Conservation (phyloP, 108 stramenopile genomes). For the Cyclostephanos tholiformis region DNA sequence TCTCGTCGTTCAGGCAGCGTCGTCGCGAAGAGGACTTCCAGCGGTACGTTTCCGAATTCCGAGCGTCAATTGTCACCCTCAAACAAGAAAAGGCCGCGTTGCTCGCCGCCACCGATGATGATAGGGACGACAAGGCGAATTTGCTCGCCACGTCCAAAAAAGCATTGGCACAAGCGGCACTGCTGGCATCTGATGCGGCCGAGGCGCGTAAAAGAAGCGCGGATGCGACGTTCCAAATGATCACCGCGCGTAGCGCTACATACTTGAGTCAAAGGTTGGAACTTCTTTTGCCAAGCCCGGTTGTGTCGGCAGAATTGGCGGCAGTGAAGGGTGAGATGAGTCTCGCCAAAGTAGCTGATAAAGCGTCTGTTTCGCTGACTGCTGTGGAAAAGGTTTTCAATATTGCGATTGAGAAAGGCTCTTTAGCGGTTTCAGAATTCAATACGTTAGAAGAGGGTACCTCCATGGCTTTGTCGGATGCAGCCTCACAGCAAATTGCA, state of each 20-base stretch:
- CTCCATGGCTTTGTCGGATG: slow-evolving; percentile 47
- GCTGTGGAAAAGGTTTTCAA: slow-evolving; percentile 65
- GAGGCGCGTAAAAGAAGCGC: slow-evolving; percentile 74
- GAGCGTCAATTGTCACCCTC: slow-evolving; percentile 69
- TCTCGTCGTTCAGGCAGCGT: slow-evolving; percentile 58
- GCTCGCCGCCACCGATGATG: slow-evolving; percentile 68
- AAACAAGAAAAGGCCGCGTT: slow-evolving; percentile 81
- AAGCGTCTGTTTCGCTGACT: slow-evolving; percentile 65
- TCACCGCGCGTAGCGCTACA: slow-evolving; percentile 62
- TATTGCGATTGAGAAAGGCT: slow-evolving; percentile 49
- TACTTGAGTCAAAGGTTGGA: slow-evolving; percentile 71
- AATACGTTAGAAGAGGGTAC: slow-evolving; percentile 49
- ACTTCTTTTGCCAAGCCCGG: slow-evolving; percentile 58
- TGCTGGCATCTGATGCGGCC: slow-evolving; percentile 76
- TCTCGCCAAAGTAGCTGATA: slow-evolving; percentile 73
- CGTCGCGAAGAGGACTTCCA: slow-evolving; percentile 88
- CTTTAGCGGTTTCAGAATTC: slow-evolving; percentile 45
- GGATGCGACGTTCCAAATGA: slow-evolving; percentile 66
- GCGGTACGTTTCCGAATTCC: slow-evolving; percentile 79
- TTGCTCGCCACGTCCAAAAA: slow-evolving; percentile 76
- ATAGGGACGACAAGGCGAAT: slow-evolving; percentile 74
- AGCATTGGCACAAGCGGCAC: slow-evolving; percentile 80
- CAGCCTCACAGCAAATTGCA: slow-evolving; percentile 66
- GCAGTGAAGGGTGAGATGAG: slow-evolving; percentile 82
- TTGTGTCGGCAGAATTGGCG: slow-evolving; percentile 68